These are phyloP conservation scores for Curvularia spicifera DNA, from an alignment of 2,329 filamentous ascomycete species.

Conservation along the genomic window DNA sequence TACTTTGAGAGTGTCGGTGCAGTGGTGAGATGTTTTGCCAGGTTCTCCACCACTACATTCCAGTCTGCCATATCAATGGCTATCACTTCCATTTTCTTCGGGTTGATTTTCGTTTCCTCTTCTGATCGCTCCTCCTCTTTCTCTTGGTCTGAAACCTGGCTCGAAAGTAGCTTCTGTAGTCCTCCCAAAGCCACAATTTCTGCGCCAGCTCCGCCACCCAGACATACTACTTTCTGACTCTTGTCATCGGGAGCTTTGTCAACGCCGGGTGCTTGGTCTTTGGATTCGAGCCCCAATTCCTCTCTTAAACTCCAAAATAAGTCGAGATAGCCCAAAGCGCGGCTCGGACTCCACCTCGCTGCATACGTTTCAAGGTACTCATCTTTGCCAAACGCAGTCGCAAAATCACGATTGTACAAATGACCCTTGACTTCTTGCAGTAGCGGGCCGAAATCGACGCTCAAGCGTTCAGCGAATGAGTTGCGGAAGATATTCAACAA, in stretches of 20 bases:
- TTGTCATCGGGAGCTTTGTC: neutral
- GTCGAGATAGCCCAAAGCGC: conserved; percentile 82
- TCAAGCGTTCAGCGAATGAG: conserved; percentile 59
- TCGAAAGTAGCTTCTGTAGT: conserved; percentile 52
- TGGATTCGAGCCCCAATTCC: conserved; percentile 13
- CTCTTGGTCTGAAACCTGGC: neutral
- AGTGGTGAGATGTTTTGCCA: conserved; percentile 64
- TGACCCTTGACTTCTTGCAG: conserved; percentile 86
- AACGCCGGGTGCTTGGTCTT: neutral
- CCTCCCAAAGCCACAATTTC: conserved; percentile 70
- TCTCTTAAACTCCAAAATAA: conserved; percentile 55
- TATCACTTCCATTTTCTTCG: conserved; percentile 54
- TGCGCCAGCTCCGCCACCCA: conserved; percentile 70
- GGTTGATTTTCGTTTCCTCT: neutral
- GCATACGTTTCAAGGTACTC: conserved; percentile 83
- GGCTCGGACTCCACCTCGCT: conserved; percentile 85
- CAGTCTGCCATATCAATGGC: conserved; percentile 87
- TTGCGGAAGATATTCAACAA: conserved; percentile 75
- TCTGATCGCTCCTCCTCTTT: conserved; percentile 6
- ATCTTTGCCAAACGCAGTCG: conserved; percentile 73
- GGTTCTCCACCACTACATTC: conserved; percentile 65
- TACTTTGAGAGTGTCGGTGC: conserved; percentile 56
- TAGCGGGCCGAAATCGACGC: conserved; percentile 59
- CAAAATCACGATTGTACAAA: conserved; percentile 85
- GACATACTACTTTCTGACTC: conserved; percentile 57